These are phyloP conservation scores for Candolleomyces efflorescens DNA, from an alignment of 768 basidiomycete species.

Conservation along the genomic window DNA sequence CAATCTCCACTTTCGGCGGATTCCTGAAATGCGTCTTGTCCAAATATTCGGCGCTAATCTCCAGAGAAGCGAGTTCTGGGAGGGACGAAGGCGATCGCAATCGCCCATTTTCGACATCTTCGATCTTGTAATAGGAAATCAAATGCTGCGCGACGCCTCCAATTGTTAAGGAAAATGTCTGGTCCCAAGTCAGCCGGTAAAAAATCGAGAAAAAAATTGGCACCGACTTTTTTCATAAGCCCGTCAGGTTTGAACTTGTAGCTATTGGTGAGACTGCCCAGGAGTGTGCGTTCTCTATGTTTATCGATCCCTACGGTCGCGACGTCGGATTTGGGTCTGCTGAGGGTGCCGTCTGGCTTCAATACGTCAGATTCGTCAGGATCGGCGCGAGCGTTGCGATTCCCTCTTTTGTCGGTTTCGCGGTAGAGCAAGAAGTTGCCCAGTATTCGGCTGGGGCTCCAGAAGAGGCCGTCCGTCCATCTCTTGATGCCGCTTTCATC, in stretches of 20 bases:
- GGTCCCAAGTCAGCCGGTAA: constrained; percentile 10
- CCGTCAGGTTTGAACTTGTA: constrained; percentile 93
- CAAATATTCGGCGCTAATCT: constrained; percentile 84
- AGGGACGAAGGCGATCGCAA: constrained; percentile 85
- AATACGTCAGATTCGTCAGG: constrained; percentile 22
- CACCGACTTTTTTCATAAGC: constrained; percentile 91
- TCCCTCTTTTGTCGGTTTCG: constrained; percentile 82
- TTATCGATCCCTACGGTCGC: constrained; percentile 53
- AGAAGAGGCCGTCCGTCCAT: constrained; percentile 97
- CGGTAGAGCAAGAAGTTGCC: constrained; percentile 96
- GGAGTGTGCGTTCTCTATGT: constrained; percentile 72
- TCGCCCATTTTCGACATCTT: constrained; percentile 86
- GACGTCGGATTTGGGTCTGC: constrained; percentile 55
- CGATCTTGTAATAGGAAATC: constrained; percentile 91
- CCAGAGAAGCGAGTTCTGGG: constrained; percentile 80
- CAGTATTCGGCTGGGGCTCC: constrained; percentile 90
- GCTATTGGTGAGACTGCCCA: constrained; percentile 89
- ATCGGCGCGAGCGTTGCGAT: constrained; percentile 51
- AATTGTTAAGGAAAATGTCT: constrained; percentile 92
- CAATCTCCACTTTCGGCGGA: constrained; percentile 85
- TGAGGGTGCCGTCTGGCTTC: constrained; percentile 45
- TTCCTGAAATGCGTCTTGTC: constrained; percentile 89
- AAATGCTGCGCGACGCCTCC: constrained; percentile 85
- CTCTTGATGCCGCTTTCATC: constrained; percentile 96
- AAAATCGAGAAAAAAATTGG: constrained; percentile 1